These are phyloP conservation scores for Fusarium sp. DNA, from an alignment of 2,329 filamentous ascomycete species.

Conservation along the genomic window DNA sequence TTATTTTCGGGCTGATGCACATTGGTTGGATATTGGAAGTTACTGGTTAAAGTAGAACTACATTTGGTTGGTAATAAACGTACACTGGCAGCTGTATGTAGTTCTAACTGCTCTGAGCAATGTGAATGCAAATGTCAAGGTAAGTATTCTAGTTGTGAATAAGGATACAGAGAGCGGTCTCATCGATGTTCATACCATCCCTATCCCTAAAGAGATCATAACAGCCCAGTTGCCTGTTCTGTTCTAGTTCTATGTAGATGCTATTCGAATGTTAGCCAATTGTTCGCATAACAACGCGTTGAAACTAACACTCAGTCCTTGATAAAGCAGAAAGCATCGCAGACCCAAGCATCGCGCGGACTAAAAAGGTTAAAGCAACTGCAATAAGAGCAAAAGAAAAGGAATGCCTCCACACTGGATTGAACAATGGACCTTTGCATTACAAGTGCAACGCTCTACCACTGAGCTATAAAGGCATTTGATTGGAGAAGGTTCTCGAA, in stretches of 20 bases:
- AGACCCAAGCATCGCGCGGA: background rate
- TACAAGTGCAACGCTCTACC: slow-evolving; percentile 42
- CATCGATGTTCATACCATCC: background rate
- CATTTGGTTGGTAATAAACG: background rate
- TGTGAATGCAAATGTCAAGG: background rate
- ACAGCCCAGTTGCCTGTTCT: background rate
- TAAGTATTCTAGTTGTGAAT: background rate
- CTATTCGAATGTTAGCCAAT: background rate
- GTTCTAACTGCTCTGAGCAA: background rate
- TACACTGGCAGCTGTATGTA: background rate
- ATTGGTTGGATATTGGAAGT: background rate
- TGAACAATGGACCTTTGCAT: slow-evolving; percentile 43
- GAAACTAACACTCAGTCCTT: background rate
- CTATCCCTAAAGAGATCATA: background rate
- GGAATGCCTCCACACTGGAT: slow-evolving; percentile 37
- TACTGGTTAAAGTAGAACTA: background rate
- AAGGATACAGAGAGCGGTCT: background rate
- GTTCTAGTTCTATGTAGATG: background rate
- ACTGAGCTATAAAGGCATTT: slow-evolving; percentile 39
- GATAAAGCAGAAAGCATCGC: background rate
- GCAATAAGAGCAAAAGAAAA: slow-evolving; percentile 8
- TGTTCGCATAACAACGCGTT: background rate
- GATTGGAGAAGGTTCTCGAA: too few relatives aligned
- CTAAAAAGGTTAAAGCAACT: background rate
- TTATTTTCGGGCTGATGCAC: background rate